Evolutionary conservation across 805 yeast species (phyloP).

Genomic region (Kodamaea restingae): DNA sequence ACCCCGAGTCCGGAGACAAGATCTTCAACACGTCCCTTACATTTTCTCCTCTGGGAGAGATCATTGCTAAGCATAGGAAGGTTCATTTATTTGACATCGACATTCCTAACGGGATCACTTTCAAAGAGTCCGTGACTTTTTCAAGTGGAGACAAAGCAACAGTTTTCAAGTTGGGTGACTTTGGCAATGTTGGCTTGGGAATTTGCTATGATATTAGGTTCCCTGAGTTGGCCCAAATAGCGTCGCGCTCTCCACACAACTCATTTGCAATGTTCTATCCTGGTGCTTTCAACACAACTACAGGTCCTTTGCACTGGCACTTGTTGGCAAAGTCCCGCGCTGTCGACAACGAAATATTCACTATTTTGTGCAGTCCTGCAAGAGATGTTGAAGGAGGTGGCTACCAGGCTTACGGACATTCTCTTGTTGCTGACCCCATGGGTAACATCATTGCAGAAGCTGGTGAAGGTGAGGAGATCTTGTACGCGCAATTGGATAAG

Average conservation of each 20-base stretch:
- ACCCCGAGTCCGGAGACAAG: constrained; percentile 44
- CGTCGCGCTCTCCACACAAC: constrained; percentile 56
- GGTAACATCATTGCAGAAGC: constrained; percentile 44
- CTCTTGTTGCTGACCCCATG: constrained; percentile 40
- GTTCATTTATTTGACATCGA: constrained; percentile 90
- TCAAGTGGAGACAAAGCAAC: constrained; percentile 82
- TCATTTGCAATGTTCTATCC: constrained; percentile 79
- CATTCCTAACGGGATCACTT: constrained; percentile 85
- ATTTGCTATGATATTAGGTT: constrained; percentile 79
- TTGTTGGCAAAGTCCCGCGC: constrained; percentile 69
- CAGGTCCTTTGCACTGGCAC: constrained; percentile 85
- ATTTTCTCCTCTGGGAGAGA: constrained; percentile 65
- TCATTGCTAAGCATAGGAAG: constrained; percentile 86
- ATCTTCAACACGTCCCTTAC: constrained; percentile 38
- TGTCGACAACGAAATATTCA: constrained; percentile 68
- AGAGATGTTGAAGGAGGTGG: constrained; percentile 54
- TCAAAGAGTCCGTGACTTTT: constrained; percentile 73
- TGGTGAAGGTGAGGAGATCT: constrained; percentile 42
- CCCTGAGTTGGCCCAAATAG: constrained; percentile 70
- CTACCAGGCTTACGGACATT: constrained; percentile 45
- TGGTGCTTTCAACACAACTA: constrained; percentile 79
- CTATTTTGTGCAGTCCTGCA: constrained; percentile 84
- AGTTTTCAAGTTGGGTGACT: constrained; percentile 59
- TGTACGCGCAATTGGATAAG: constrained; percentile 39
- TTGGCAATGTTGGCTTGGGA: constrained; percentile 78